Evolutionary conservation across 257 asterid species (phyloP).

Genomic region (Penstemon barbatus): DNA sequence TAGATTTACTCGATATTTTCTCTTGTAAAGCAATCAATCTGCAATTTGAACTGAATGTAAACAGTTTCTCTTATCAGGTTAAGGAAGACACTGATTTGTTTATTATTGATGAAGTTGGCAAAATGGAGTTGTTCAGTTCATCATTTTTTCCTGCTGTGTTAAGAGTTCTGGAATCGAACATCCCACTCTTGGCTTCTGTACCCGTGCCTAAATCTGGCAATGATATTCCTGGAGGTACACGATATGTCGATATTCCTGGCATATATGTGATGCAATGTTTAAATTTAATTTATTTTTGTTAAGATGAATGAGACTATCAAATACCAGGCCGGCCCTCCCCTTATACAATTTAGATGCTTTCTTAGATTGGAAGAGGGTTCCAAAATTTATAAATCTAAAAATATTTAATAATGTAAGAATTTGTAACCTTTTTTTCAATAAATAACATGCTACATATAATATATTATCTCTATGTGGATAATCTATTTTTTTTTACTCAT

Average conservation of each 20-base stretch:
- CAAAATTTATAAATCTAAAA: no score
- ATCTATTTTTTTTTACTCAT: no score
- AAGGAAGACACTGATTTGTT: slow-evolving; percentile 78
- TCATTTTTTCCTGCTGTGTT: slow-evolving; percentile 86
- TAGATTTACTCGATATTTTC: slow-evolving; percentile 15
- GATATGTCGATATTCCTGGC: background rate
- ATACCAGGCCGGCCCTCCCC: background rate
- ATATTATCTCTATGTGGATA: no score
- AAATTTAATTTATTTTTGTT: background rate
- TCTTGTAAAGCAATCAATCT: slow-evolving; percentile 1
- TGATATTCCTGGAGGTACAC: slow-evolving; percentile 91
- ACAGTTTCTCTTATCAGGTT: slow-evolving; percentile 44
- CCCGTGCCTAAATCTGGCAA: slow-evolving; percentile 75
- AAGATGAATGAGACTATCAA: background rate
- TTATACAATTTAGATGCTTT: no score
- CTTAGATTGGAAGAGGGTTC: no score
- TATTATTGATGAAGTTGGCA: slow-evolving; percentile 86
- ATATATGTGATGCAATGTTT: background rate
- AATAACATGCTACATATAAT: no score
- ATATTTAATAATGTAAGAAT: no score
- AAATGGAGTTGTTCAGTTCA: slow-evolving; percentile 88
- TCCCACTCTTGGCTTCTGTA: slow-evolving; percentile 82
- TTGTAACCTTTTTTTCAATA: no score
- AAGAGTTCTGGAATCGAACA: slow-evolving; percentile 69
- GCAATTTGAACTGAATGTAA: slow-evolving; percentile 27